Conservation (phyloP, 73 alveolate genomes). For the Loxodes magnus region DNA sequence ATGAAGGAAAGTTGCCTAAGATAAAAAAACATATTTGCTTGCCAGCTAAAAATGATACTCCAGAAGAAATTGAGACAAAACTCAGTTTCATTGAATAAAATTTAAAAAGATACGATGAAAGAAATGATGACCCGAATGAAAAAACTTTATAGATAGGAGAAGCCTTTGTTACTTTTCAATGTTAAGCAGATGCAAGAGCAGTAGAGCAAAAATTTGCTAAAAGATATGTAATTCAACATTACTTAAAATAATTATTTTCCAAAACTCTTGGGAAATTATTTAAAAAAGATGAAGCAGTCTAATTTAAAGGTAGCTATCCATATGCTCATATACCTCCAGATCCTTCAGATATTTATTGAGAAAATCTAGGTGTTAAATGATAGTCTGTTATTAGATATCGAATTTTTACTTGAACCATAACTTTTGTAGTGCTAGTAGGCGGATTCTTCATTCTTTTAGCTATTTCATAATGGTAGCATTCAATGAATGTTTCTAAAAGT, state of each 20-base stretch:
- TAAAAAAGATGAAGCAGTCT: neutral
- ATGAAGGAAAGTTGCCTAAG: neutral
- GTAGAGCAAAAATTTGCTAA: neutral
- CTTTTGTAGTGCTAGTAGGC: too few relatives aligned
- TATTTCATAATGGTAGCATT: neutral
- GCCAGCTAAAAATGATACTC: neutral
- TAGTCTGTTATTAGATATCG: too few relatives aligned
- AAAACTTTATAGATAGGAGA: neutral
- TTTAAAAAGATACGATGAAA: neutral
- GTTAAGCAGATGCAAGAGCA: slow-evolving; percentile 2
- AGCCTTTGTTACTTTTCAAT: slow-evolving; percentile 8
- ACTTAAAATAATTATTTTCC: neutral
- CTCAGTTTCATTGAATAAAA: neutral
- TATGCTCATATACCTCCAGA: neutral
- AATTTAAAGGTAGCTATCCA: neutral
- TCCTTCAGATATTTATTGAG: slow-evolving; percentile 10
- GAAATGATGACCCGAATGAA: neutral
- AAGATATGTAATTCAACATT: neutral
- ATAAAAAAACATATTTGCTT: neutral
- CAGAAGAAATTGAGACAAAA: neutral
- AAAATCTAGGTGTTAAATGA: slow-evolving; percentile 4
- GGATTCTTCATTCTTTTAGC: too few relatives aligned
- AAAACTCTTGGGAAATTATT: neutral
- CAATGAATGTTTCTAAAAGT: neutral
- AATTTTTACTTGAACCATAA: too few relatives aligned